Conservation (phyloP, 1,139 yeast genomes). For the Geotrichum restrictum region DNA sequence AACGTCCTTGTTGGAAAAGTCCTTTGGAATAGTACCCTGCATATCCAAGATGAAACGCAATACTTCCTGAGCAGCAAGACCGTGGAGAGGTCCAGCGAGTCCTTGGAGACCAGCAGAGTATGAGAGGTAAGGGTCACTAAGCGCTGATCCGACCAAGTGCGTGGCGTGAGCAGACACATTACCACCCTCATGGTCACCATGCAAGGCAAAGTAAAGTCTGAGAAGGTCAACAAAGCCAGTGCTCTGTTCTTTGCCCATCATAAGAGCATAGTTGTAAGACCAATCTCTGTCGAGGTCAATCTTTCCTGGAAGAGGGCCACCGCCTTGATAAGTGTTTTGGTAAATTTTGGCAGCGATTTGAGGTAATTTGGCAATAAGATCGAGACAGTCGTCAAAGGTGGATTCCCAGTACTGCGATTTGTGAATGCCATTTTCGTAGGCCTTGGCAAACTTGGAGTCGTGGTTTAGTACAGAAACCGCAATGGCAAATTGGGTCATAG, state of each 20-base stretch:
- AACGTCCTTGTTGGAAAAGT: conserved; percentile 67
- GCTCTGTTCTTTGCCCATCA: conserved; percentile 79
- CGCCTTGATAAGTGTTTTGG: conserved; percentile 84
- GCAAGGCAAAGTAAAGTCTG: conserved; percentile 90
- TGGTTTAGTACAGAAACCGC: conserved; percentile 89
- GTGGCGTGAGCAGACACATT: conserved; percentile 97
- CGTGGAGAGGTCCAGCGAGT: conserved; percentile 97
- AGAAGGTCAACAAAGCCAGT: conserved; percentile 81
- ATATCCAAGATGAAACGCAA: conserved; percentile 86
- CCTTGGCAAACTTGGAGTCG: conserved; percentile 85
- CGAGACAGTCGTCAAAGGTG: conserved; percentile 85
- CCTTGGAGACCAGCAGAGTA: conserved; percentile 95
- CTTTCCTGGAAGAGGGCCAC: conserved; percentile 52
- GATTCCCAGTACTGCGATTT: conserved; percentile 89
- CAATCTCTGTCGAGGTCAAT: conserved; percentile 78
- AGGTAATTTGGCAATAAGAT: conserved; percentile 87
- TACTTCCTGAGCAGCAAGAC: conserved; percentile 97
- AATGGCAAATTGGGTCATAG: conserved; percentile 95
- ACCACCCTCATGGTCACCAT: conserved; percentile 98
- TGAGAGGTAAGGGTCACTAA: conserved; percentile 88
- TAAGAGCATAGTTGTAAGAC: conserved; percentile 81
- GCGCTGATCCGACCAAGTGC: conserved; percentile 93
- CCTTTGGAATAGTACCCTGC: conserved; percentile 70
- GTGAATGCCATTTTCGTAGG: conserved; percentile 83
- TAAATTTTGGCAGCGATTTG: conserved; percentile 90